Percentiles rank a stretch among this genome's conserved stretches.
phyloP scores from a whole-genome alignment of 352 stramenopile genomes.

The Pythium sukuiense region DNA sequence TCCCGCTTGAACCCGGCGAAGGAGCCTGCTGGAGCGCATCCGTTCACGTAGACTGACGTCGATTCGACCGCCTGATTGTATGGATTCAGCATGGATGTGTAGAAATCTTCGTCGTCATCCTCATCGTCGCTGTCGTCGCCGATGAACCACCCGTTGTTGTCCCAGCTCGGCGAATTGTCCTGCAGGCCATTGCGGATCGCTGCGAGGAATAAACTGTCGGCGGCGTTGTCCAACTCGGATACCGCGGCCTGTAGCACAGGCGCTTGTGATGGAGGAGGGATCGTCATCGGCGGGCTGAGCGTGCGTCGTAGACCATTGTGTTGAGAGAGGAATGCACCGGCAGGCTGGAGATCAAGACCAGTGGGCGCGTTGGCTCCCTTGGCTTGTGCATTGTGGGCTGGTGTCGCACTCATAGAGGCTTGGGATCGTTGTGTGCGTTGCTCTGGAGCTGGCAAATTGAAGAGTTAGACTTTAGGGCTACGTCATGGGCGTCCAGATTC shows the following conservation, averaged over 20 bases:
- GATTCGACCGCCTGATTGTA: background rate
- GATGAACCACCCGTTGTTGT: conserved; percentile 28
- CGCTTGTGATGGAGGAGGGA: conserved; percentile 11
- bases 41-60: background rate
- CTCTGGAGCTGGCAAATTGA: background rate
- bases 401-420: conserved; percentile 9
- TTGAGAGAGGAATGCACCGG: conserved; percentile 13
- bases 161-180: conserved; percentile 24
- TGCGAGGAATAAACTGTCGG: conserved; percentile 20
- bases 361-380: background rate
- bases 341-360: conserved; percentile 14
- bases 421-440: background rate
- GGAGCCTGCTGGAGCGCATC: conserved; percentile 19
- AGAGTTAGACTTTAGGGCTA: background rate
- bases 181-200: conserved; percentile 22
- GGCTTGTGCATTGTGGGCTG: background rate
- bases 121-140: conserved; percentile 24
- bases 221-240: background rate
- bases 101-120: conserved; percentile 20
- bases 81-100: conserved; percentile 17
- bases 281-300: conserved; percentile 21
- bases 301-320: background rate
- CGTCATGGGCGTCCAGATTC: conserved; percentile 4
- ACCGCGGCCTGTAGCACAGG: background rate
- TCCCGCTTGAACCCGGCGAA: conserved; percentile 15